phyloP scores from a whole-genome alignment of 2,329 filamentous ascomycete species.

The Pseudogymnoascus sp. region DNA sequence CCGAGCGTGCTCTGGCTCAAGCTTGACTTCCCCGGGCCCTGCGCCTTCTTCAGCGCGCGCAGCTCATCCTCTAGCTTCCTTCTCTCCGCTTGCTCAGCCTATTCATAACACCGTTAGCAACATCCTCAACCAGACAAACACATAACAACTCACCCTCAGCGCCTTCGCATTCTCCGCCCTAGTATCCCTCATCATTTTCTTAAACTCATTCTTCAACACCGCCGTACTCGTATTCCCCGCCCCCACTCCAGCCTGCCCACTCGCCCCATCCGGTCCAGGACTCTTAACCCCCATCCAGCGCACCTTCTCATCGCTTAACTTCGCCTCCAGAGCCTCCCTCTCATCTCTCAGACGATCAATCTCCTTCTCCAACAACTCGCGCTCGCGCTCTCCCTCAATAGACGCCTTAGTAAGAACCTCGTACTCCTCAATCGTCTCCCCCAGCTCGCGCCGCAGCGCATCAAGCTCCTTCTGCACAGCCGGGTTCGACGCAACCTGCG shows the following conservation, averaged over 20 bases:
- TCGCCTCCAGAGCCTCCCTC: constrained; percentile 53
- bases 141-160: constrained; percentile 47
- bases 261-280: constrained; percentile 34
- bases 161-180: constrained; percentile 56
- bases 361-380: constrained; percentile 53
- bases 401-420: constrained; percentile 61
- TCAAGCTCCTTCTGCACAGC: constrained; percentile 53
- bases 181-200: constrained; percentile 72
- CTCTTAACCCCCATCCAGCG: constrained; percentile 55
- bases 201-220: constrained; percentile 66
- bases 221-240: constrained; percentile 48
- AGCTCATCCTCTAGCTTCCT: constrained; percentile 57
- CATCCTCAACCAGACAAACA: neutral
- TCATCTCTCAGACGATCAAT: constrained; percentile 58
- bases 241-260: constrained; percentile 21
- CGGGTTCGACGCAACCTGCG: constrained; percentile 52
- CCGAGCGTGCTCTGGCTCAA: constrained; percentile 23
- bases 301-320: constrained; percentile 60
- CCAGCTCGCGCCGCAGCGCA: constrained; percentile 55
- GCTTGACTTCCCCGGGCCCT: constrained; percentile 29
- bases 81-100: constrained; percentile 66
- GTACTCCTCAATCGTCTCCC: constrained; percentile 61
- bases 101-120: constrained; percentile 15
- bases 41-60: constrained; percentile 36
- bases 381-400: constrained; percentile 64